Conservation (phyloP, 73 alveolate species). For the Paramecium biaurelia region DNA sequence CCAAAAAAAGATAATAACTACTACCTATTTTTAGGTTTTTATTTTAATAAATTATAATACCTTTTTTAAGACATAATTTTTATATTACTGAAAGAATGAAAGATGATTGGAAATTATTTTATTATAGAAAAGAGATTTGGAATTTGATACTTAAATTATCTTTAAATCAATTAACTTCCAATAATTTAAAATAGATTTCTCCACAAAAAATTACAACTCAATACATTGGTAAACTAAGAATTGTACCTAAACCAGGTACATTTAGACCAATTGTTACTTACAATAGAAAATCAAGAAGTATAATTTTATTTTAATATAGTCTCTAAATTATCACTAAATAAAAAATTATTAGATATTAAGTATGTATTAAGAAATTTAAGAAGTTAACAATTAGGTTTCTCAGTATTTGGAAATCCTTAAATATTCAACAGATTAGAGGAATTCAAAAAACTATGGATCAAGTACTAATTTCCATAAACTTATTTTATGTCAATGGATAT, state of each 20-base stretch:
- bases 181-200: not conserved
- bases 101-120: slow-evolving; percentile 72
- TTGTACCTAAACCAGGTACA: slow-evolving; percentile 81
- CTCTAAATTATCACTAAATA: slow-evolving; percentile 42
- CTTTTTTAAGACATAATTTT: slow-evolving; percentile 67
- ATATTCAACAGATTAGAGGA: slow-evolving; percentile 74
- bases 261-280: slow-evolving; percentile 88
- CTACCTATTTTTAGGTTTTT: not conserved
- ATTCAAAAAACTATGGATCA: slow-evolving; percentile 74
- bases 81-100: slow-evolving; percentile 81
- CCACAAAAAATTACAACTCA: not conserved
- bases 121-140: slow-evolving; percentile 84
- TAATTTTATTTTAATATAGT: not conserved
- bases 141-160: slow-evolving; percentile 65
- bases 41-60: not conserved
- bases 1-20: not conserved
- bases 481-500: slow-evolving; percentile 82
- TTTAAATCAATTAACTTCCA: not conserved
- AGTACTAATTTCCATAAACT: slow-evolving; percentile 64
- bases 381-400: slow-evolving; percentile 68
- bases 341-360: slow-evolving; percentile 62
- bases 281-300: slow-evolving; percentile 65
- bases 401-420: slow-evolving; percentile 83
- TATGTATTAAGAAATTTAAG: slow-evolving; percentile 68
- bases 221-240: slow-evolving; percentile 79